These are phyloP conservation scores for Yamadazyma siamensis DNA, from an alignment of 1,139 yeast genomes.

Conservation along the genomic window DNA sequence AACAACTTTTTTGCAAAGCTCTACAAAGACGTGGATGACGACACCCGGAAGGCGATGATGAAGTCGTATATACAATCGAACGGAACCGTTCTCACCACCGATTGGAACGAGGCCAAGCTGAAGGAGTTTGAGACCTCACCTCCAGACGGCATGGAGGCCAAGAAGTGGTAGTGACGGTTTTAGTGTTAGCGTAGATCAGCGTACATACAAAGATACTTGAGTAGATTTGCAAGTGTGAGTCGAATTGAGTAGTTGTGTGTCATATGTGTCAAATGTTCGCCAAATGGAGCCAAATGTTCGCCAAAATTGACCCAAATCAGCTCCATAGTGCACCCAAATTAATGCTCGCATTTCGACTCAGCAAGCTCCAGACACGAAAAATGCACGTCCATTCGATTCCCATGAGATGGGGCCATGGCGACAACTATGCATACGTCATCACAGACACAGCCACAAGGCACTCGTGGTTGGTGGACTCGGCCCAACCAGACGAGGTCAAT, in stretches of 20 bases:
- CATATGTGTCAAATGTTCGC: too few species aligned
- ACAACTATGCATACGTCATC: conserved; percentile 81
- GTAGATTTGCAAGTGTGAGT: too few species aligned
- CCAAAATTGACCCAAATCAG: too few species aligned
- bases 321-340: too few species aligned
- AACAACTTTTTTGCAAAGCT: conserved; percentile 73
- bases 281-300: too few species aligned
- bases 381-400: conserved; percentile 84
- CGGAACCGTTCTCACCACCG: conserved; percentile 91
- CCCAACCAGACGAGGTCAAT: conserved; percentile 64
- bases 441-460: conserved; percentile 64
- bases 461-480: conserved; percentile 91
- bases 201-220: too few species aligned
- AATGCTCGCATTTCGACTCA: too few species aligned
- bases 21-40: conserved; percentile 81
- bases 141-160: conserved; percentile 66
- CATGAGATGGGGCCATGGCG: conserved; percentile 95
- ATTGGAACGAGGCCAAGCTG: conserved; percentile 85
- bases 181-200: neutral
- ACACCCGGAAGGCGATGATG: conserved; percentile 93
- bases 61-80: conserved; percentile 91
- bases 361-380: too few species aligned
- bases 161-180: conserved; percentile 30
- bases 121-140: conserved; percentile 69
- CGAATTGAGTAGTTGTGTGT: too few species aligned